phyloP scores from a whole-genome alignment of 805 yeast species.

The Saturnispora halmiae region DNA sequence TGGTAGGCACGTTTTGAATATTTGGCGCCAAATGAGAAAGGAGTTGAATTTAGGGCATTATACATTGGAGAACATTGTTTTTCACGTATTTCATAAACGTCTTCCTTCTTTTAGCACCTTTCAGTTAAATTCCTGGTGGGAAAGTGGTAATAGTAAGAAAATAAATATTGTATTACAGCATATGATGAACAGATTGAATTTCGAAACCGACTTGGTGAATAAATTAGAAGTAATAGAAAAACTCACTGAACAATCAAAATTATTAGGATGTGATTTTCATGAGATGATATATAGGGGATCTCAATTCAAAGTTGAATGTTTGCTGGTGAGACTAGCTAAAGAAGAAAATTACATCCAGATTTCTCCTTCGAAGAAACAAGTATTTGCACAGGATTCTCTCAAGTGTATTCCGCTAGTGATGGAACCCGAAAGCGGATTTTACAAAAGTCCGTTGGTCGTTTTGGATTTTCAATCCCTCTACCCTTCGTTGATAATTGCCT shows the following conservation, averaged over 20 bases:
- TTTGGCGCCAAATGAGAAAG: conserved; percentile 69
- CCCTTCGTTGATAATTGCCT: conserved; percentile 88
- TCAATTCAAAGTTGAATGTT: conserved; percentile 87
- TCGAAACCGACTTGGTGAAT: conserved; percentile 40
- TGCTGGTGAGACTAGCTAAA: conserved; percentile 65
- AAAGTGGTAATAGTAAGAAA: conserved; percentile 15
- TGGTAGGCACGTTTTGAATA: conserved; percentile 77
- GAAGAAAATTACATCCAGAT: conserved; percentile 61
- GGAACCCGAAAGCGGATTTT: conserved; percentile 83
- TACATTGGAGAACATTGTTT: conserved; percentile 68
- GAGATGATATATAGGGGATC: conserved; percentile 88
- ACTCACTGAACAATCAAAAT: conserved; percentile 73
- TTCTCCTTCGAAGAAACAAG: conserved; percentile 76
- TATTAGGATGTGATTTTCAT: conserved; percentile 83
- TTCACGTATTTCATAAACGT: conserved; percentile 54
- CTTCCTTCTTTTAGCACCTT: conserved; percentile 52
- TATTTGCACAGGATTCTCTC: conserved; percentile 73
- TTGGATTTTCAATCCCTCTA: conserved; percentile 90
- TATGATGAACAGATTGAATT: conserved; percentile 36
- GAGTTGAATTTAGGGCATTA: conserved; percentile 60
- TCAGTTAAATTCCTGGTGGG: conserved; percentile 42
- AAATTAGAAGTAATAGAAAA: conserved; percentile 58
- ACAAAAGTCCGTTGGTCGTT: conserved; percentile 83
- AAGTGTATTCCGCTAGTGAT: conserved; percentile 84
- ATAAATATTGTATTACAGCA: conserved; percentile 36